Conservation (phyloP, 441 rosid genomes). For the Arabidopsis lyrata region DNA sequence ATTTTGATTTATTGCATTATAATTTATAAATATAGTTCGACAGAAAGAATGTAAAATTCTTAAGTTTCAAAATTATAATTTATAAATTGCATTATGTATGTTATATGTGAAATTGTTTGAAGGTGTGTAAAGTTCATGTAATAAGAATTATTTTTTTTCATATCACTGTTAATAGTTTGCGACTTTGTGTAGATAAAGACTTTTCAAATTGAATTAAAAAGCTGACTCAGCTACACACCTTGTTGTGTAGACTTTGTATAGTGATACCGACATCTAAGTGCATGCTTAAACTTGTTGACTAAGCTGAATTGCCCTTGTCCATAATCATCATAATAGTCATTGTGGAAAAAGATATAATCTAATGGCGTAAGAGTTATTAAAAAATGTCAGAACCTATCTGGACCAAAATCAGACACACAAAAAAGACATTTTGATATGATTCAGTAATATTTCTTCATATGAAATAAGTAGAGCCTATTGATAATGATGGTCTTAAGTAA, state of each 20-base stretch:
- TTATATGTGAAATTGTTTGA: neutral
- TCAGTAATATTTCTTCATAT: neutral
- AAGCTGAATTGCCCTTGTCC: constrained; percentile 31
- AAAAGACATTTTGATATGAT: neutral
- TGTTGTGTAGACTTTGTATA: constrained; percentile 14
- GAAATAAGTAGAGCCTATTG: too few species aligned
- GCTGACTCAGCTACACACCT: constrained; percentile 13
- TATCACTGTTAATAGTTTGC: neutral
- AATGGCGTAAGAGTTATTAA: constrained; percentile 2
- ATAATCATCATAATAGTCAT: neutral
- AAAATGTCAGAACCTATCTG: neutral
- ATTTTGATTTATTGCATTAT: neutral
- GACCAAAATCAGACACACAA: constrained; percentile 7
- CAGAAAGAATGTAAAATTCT: too few species aligned
- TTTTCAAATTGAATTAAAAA: neutral
- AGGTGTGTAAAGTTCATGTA: neutral
- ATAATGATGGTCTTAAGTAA: too few species aligned
- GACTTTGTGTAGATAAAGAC: constrained; percentile 16
- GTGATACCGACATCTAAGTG: constrained; percentile 19
- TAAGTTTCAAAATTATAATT: neutral
- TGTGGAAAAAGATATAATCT: neutral
- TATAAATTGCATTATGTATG: neutral
- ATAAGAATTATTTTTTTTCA: neutral
- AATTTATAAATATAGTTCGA: neutral
- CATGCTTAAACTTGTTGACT: constrained; percentile 39